Evolutionary conservation across 192 early-diverging fungal genomes (phyloP), one percentile per base, ranked within the genome.

Genomic region (Spinellus fusiger): DNA sequence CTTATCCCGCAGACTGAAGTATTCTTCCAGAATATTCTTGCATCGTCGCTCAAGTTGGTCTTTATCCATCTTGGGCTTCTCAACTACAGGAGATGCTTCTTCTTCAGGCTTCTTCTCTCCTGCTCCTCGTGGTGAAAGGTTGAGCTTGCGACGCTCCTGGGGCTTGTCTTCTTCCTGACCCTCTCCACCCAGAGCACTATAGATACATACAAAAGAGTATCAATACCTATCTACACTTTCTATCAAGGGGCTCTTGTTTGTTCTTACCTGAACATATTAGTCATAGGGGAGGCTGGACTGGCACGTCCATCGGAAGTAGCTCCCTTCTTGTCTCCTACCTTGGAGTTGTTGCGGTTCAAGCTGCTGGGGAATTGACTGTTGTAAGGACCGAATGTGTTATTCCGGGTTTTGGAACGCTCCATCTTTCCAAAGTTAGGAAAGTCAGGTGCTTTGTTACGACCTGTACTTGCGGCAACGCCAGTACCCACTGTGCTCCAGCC

Each of bases 391-490:
- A 86, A 74, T 33, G 74, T 79, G n/a, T 75, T 60, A 8, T 65
- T 61, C 33, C 70, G 62, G 40, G 70, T 58, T 68, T 84, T 83
- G 62, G 77, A 76, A 49, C 81, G 78, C 37, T 76, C 74, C 1
- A 88, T 71, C 52, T 89, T 80, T 34, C 93, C 93, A 73, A 94
- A 93, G 40, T 78, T 76, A 22, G 83, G 76, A 38, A 93, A 60
- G 58, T 95, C 90, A 12, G n/a, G n/a, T n/a, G n/a, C n/a, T 31
- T 86, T 89, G 4, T 82, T 53, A 32, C 77, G 62, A 72, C 80
- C 76, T 75, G 78, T 64, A 58, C 73, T 51, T 18, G 63, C 33
- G 26, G 53, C 44, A 16, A 67, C 38, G 64, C 38, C 40, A 56
- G 65, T 67, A 5, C 80, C 80, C 47, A 84, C 86, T 49, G 76